Conservation (phyloP, 1,284 basidiomycete species). For the Ustilago nuda region DNA sequence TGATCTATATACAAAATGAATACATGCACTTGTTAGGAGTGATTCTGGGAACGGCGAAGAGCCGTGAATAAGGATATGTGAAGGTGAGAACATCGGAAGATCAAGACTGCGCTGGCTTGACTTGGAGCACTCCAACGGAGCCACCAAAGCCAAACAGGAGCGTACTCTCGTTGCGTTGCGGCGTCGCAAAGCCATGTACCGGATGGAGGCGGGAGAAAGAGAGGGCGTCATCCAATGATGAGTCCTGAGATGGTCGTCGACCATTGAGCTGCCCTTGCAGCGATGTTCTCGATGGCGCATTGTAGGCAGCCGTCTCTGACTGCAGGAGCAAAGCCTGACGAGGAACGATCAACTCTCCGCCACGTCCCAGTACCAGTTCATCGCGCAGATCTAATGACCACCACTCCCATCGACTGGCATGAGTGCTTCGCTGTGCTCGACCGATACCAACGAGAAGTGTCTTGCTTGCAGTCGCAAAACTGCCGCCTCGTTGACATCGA, state of each 20-base stretch:
- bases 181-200: conserved; percentile 10
- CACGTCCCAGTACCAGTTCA: conserved; percentile 42
- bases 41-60: neutral
- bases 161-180: conserved; percentile 12
- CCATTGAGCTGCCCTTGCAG: conserved; percentile 11
- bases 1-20: conserved; percentile 6
- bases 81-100: neutral
- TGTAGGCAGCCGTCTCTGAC: neutral
- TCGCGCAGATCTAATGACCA: conserved; percentile 45
- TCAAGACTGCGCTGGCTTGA: conserved; percentile 13
- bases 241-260: conserved; percentile 14
- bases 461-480: conserved; percentile 13
- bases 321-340: conserved; percentile 29
- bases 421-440: conserved; percentile 23
- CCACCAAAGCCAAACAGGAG: conserved; percentile 47
- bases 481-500: conserved; percentile 37
- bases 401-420: conserved; percentile 40
- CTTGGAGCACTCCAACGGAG: conserved; percentile 25
- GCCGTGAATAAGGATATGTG: neutral
- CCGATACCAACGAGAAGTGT: conserved; percentile 24
- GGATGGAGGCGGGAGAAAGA: conserved; percentile 47
- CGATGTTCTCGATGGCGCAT: conserved; percentile 11
- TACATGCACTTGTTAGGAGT: conserved; percentile 5
- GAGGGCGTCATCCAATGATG: conserved; percentile 23
- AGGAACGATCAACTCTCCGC: conserved; percentile 39